Evolutionary conservation across 768 basidiomycete genomes (phyloP), one percentile per base, ranked within the genome.

Genomic region (Pleurotus citrinopileatus): DNA sequence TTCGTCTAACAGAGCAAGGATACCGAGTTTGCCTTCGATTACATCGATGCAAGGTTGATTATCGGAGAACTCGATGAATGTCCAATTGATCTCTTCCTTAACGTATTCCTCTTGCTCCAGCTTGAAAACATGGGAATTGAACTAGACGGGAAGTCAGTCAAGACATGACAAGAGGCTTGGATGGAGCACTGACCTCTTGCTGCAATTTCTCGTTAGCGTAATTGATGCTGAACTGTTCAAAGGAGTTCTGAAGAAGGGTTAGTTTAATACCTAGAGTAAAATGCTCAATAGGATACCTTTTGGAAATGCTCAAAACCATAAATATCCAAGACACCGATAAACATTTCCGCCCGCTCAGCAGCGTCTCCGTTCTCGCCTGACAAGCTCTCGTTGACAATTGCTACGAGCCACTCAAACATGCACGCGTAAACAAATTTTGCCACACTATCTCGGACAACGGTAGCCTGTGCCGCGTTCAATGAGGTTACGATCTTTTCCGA

Each of bases 161-260:
- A 17, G n/a, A 22, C 19, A 7, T 51, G 29, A 12, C 17, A 2
- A n/a, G 4, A 42, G 34, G 20, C n/a, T 23, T 32, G 17, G 29
- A 23, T 2, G n/a, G 56, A 38, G 29, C 25, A 22, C 76, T 44
- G 60, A 91, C 94, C 85, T 98, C 95, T 70, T 98, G 97, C 63
- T 99, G 97, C 42, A 98, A 70, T 70, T 95, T 94, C 69, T 95
- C 97, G 64, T 99, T 99, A 20, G 97, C 97, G 67, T 98, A 99
- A 67, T 99, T 99, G 76, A 99, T 99, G 70, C 95, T 98, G 73
- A 99, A 99, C 73, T 99, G 97, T 71, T 99, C 94, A 62, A 96
- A 91, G 2, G 87, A 90, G 62, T 91, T 90, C 87, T 90, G 59
- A 48, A 52, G 15, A 1, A 23, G 44, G 53, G 34, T 57, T 42